Evolutionary conservation across 164 flowering plant genomes (phyloP).

Genomic region (Sedum album): DNA sequence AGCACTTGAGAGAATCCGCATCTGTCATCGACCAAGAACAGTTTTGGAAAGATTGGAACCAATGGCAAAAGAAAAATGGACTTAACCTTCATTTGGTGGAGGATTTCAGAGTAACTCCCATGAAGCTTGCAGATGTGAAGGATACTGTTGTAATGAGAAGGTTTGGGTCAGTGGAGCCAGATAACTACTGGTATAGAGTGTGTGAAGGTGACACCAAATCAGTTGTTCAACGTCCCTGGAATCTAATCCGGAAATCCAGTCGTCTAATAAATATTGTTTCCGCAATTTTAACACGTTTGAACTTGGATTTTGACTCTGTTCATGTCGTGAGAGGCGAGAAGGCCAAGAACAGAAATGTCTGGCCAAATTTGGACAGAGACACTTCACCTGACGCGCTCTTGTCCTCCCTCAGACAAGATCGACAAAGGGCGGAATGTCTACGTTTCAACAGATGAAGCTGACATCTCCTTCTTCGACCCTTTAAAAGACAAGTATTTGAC

Average conservation of each 20-base stretch:
- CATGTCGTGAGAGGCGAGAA: slow-evolving; percentile 85
- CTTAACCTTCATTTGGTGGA: slow-evolving; percentile 63
- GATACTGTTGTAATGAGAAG: slow-evolving; percentile 81
- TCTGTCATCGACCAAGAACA: slow-evolving; percentile 69
- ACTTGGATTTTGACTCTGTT: slow-evolving; percentile 80
- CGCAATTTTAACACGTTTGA: slow-evolving; percentile 40
- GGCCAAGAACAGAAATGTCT: slow-evolving; percentile 50
- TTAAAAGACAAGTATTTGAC: slow-evolving; percentile 77
- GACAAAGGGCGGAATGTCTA: slow-evolving; percentile 77
- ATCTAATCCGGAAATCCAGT: slow-evolving; percentile 75
- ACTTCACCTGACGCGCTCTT: slow-evolving; percentile 70
- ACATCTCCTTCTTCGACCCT: slow-evolving; percentile 65
- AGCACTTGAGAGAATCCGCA: slow-evolving; percentile 75
- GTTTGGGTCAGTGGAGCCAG: slow-evolving; percentile 75
- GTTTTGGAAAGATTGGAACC: slow-evolving; percentile 75
- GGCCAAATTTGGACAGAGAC: slow-evolving; percentile 62
- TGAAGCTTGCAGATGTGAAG: slow-evolving; percentile 54
- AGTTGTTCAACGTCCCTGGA: slow-evolving; percentile 83
- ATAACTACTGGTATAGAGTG: slow-evolving; percentile 91
- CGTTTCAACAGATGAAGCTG: slow-evolving; percentile 67
- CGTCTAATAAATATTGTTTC: slow-evolving; percentile 56
- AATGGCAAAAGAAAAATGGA: slow-evolving; percentile 60
- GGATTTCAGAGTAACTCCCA: slow-evolving; percentile 66
- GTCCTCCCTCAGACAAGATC: slow-evolving; percentile 56
- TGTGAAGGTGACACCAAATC: slow-evolving; percentile 91